Evolutionary conservation across 768 basidiomycete species (phyloP).

Genomic region (Termitomyces sp.): DNA sequence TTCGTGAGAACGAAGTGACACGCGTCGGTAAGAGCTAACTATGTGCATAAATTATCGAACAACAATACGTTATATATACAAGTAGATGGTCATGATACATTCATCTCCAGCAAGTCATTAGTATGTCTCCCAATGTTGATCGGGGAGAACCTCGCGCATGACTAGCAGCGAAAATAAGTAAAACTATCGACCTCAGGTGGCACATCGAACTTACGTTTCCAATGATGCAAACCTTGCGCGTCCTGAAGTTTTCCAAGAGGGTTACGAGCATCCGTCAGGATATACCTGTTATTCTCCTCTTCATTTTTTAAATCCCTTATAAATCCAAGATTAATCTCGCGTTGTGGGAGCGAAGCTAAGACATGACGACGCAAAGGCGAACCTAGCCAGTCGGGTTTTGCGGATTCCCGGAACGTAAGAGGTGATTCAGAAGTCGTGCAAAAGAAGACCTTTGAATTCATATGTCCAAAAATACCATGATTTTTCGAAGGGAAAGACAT

Average conservation of each 20-base stretch:
- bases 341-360: constrained; percentile 41
- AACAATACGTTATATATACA: not conserved
- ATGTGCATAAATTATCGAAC: not conserved
- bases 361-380: constrained; percentile 62
- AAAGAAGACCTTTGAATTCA: constrained; percentile 62
- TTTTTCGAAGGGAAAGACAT: constrained; percentile 13
- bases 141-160: constrained; percentile 74
- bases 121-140: constrained; percentile 75
- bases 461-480: not conserved
- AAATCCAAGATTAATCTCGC: constrained; percentile 47
- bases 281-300: constrained; percentile 35
- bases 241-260: constrained; percentile 62
- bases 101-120: constrained; percentile 21
- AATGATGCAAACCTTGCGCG: constrained; percentile 61
- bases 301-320: constrained; percentile 28
- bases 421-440: constrained; percentile 56
- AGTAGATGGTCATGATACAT: not conserved
- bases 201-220: constrained; percentile 49
- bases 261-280: constrained; percentile 61
- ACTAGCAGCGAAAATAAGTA: constrained; percentile 31
- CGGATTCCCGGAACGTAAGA: constrained; percentile 53
- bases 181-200: constrained; percentile 10
- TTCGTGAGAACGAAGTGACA: not conserved
- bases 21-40: not conserved
- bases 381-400: constrained; percentile 55